Conservation (phyloP, 257 asterid genomes). For the Pogostemon cablin region DNA sequence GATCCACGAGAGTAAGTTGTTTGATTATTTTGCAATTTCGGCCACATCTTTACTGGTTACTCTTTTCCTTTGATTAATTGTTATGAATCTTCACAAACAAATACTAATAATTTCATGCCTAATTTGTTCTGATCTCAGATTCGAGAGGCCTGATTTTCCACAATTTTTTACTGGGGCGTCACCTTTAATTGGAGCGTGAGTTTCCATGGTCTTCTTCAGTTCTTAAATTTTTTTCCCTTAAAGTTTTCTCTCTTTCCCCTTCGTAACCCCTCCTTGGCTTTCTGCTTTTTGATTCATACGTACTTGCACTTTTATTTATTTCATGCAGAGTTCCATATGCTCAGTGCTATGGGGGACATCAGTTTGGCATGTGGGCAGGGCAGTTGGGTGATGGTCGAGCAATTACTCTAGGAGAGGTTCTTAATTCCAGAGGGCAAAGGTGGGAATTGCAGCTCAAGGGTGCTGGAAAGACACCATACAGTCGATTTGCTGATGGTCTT, state of each 20-base stretch:
- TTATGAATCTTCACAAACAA: conserved; percentile 24
- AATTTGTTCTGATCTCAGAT: conserved; percentile 61
- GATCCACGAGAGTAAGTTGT: conserved; percentile 81
- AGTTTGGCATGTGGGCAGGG: conserved; percentile 99
- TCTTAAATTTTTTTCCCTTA: not conserved
- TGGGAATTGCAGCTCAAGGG: conserved; percentile 99
- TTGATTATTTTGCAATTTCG: conserved; percentile 14
- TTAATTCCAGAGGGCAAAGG: conserved; percentile 70
- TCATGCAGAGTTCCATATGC: conserved; percentile 69
- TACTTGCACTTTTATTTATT: conserved; percentile 16
- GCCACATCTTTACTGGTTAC: conserved; percentile 15
- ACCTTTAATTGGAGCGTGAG: conserved; percentile 76
- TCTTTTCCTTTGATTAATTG: conserved; percentile 17
- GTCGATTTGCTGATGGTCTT: conserved; percentile 99
- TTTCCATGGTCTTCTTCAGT: conserved; percentile 25
- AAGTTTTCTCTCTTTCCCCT: too few relatives aligned
- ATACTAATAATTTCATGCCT: conserved; percentile 28
- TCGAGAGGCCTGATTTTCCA: conserved; percentile 83
- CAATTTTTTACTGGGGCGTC: conserved; percentile 73
- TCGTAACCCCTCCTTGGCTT: not conserved
- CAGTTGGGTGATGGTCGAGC: conserved; percentile 99
- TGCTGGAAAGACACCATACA: conserved; percentile 96
- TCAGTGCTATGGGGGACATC: conserved; percentile 99
- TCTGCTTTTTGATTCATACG: not conserved
- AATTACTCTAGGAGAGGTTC: conserved; percentile 88